Evolutionary conservation across 2,329 filamentous ascomycete genomes (phyloP).

Genomic region (Epichloe gansuensis): DNA sequence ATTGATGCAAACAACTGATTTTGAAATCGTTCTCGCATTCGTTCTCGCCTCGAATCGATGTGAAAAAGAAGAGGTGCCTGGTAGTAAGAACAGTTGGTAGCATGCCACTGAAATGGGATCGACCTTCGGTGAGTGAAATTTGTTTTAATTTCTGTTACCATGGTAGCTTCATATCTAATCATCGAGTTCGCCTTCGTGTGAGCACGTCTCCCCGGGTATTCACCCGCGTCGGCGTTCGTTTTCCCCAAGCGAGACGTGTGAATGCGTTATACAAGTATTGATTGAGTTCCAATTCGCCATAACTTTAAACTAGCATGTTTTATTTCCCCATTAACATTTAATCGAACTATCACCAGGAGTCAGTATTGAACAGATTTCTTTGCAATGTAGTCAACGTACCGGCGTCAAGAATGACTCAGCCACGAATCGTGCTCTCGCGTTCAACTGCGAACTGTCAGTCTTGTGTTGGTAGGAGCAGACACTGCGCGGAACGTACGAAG

Average conservation of each 20-base stretch:
- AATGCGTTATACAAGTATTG: background rate
- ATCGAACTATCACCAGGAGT: slow-evolving; percentile 19
- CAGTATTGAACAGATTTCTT: background rate
- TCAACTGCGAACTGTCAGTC: slow-evolving; percentile 48
- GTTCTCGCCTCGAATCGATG: background rate
- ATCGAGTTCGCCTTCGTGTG: background rate
- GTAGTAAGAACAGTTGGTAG: background rate
- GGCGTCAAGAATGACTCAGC: slow-evolving; percentile 97
- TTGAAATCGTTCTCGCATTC: too few relatives aligned
- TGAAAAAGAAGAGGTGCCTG: background rate
- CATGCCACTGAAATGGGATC: background rate
- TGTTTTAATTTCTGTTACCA: slow-evolving; percentile 3
- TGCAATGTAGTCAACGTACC: slow-evolving; percentile 30
- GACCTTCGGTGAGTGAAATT: background rate
- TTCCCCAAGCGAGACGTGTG: background rate
- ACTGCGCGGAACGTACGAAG: slow-evolving; percentile 55
- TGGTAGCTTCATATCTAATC: slow-evolving; percentile 3
- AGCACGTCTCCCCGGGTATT: background rate
- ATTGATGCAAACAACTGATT: too few relatives aligned
- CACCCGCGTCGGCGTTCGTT: background rate
- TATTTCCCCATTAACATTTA: slow-evolving; percentile 5
- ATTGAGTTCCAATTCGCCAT: background rate
- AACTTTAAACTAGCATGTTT: background rate
- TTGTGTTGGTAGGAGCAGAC: background rate
- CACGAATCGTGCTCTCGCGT: slow-evolving; percentile 91